Percentiles rank a stretch among this genome's conserved stretches.
phyloP scores from a whole-genome alignment of 371 early-diverging fungal species.

The Capillidium heterosporum region DNA sequence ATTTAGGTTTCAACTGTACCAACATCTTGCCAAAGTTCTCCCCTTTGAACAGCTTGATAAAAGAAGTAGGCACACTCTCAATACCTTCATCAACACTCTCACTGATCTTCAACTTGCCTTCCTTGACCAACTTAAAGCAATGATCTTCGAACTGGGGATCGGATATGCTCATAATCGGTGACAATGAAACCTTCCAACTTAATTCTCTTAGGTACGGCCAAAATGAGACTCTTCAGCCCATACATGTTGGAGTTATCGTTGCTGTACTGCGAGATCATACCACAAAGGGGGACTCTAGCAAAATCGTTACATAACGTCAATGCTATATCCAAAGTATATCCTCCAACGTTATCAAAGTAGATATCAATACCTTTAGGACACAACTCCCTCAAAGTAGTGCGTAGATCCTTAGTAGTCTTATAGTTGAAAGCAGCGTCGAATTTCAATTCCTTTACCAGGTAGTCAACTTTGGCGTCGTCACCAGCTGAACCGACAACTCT shows the following conservation, averaged over 20 bases:
- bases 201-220: constrained; percentile 21
- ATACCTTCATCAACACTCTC: constrained; percentile 54
- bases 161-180: constrained; percentile 26
- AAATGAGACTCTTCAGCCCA: constrained; percentile 15
- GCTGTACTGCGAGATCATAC: constrained; percentile 58
- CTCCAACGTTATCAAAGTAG: constrained; percentile 59
- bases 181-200: constrained; percentile 51
- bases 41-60: constrained; percentile 49
- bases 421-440: constrained; percentile 60
- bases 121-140: constrained; percentile 36
- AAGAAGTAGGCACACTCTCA: constrained; percentile 57
- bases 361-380: constrained; percentile 46
- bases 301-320: constrained; percentile 27
- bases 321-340: constrained; percentile 42
- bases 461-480: constrained; percentile 45
- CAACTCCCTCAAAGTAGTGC: constrained; percentile 19
- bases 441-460: constrained; percentile 30
- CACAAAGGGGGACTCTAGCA: constrained; percentile 43
- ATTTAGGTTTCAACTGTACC: neutral
- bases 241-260: constrained; percentile 9
- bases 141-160: constrained; percentile 29
- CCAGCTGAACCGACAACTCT: constrained; percentile 52
- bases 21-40: neutral
- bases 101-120: constrained; percentile 42
- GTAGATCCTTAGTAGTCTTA: constrained; percentile 23